These are phyloP conservation scores for Coix lacrymajobi DNA, from an alignment of 176 grass and related monocot species.

Conservation along the genomic window DNA sequence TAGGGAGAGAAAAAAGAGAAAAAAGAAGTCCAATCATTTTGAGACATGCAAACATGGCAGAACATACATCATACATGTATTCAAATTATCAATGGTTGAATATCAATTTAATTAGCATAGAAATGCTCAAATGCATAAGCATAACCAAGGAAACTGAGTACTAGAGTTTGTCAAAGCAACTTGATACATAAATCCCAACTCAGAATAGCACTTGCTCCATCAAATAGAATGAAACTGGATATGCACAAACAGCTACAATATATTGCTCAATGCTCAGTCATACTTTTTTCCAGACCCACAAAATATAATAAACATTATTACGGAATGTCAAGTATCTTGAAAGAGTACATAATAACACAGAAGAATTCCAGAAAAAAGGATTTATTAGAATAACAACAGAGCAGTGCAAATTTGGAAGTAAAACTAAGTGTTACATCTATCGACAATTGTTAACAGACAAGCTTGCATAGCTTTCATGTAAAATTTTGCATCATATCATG, in stretches of 20 bases:
- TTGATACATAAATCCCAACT: neutral
- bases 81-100: slow-evolving; percentile 9
- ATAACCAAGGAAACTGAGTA: neutral
- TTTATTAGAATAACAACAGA: slow-evolving; percentile 7
- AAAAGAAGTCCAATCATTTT: slow-evolving; percentile 9
- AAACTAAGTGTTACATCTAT: neutral
- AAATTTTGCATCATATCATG: neutral
- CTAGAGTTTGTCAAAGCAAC: neutral
- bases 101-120: slow-evolving; percentile 14
- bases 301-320: neutral
- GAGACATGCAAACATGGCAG: neutral
- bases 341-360: neutral
- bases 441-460: neutral
- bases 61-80: neutral
- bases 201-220: neutral
- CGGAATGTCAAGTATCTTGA: neutral
- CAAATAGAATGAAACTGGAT: slow-evolving; percentile 2
- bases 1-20: neutral
- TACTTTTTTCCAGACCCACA: neutral
- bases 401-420: neutral
- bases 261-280: neutral
- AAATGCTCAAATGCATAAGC: neutral
- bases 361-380: slow-evolving; percentile 1
- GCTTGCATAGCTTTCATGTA: neutral
- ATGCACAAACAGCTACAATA: neutral